Percentiles rank a stretch among this genome's conserved stretches.
Conservation (phyloP, 495 filamentous ascomycete species). For the Xylaria telfairii region DNA sequence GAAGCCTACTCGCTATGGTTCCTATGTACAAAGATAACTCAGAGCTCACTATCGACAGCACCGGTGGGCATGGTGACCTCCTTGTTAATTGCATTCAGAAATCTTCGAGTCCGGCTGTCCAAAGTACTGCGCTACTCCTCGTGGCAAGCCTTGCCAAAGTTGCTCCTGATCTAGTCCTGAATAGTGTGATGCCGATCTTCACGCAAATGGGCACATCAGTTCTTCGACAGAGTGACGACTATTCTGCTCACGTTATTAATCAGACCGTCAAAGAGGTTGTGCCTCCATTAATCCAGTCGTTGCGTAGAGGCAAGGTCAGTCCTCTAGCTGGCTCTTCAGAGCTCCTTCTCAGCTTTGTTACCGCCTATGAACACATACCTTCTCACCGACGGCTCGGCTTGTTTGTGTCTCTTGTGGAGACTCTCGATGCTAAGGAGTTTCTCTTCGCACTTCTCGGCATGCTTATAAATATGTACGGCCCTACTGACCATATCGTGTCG, state of each 20-base stretch:
- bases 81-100: conserved; percentile 90
- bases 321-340: conserved; percentile 81
- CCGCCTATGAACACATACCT: conserved; percentile 94
- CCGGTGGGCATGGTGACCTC: conserved; percentile 80
- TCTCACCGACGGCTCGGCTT: conserved; percentile 78
- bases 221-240: conserved; percentile 89
- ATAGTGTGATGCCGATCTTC: conserved; percentile 98
- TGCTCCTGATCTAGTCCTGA: conserved; percentile 85
- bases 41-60: conserved; percentile 70
- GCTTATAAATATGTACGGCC: conserved; percentile 71
- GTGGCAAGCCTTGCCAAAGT: conserved; percentile 82
- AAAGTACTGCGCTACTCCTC: conserved; percentile 88
- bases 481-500: conserved; percentile 52
- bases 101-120: conserved; percentile 85
- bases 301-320: conserved; percentile 78
- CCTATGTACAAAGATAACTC: conserved; percentile 68
- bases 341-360: conserved; percentile 87
- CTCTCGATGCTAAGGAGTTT: conserved; percentile 82
- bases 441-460: conserved; percentile 74
- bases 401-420: conserved; percentile 80
- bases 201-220: conserved; percentile 94
- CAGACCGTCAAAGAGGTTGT: conserved; percentile 89
- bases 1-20: conserved; percentile 78
- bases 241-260: conserved; percentile 90
- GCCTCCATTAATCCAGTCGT: conserved; percentile 84